Evolutionary conservation across 2,329 filamentous ascomycete genomes (phyloP), one percentile per base, ranked within the genome.

Genomic region (Plenodomus biglobosus): DNA sequence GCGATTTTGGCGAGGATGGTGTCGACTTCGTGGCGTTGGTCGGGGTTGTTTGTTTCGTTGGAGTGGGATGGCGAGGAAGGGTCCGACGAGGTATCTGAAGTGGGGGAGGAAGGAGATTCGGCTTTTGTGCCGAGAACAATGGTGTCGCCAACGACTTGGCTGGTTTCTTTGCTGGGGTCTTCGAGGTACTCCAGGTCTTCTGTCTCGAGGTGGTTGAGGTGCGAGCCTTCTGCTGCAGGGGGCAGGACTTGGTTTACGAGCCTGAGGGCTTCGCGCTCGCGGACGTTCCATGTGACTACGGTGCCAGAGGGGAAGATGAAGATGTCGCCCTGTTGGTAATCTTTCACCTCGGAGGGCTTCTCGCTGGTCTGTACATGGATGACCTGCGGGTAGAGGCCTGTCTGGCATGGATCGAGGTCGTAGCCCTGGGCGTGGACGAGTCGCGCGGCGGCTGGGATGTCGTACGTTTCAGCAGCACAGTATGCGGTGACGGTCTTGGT

Each of bases 221-320:
- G 88, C 2, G 88, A 83, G 42, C 85, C 85, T 56, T 88, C 82
- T 13, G 92, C 89, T 1, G 92, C 91, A 0, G 85, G 81, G 17
- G 89, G 80, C 11, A 97, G 78, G 24, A 87, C 85, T 47, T 81
- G 82, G 8, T 88, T 88, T 15, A 72, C 62, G 15, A 71, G 55
- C 38, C 60, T 56, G 32, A 70, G 36, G 15, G 91, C 86, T 16
- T 90, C 83, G 48, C 87, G 84, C 52, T 90, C 82, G 1, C 90
- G 86, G 1, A 96, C 79, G 4, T 89, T 88, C 94, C 94, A 99
- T 19, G 90, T 87, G 5, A 97, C 94, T 7, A 97, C 82, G 11
- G 92, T 95, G 10, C 94, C 94, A 0, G 92, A 96, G 8, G 92
- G 91, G 59, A 99, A 99, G 47, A 99, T 86, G 67, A 97, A 97